Evolutionary conservation across 495 filamentous ascomycete species (phyloP).

Genomic region (Cercophora scortea): DNA sequence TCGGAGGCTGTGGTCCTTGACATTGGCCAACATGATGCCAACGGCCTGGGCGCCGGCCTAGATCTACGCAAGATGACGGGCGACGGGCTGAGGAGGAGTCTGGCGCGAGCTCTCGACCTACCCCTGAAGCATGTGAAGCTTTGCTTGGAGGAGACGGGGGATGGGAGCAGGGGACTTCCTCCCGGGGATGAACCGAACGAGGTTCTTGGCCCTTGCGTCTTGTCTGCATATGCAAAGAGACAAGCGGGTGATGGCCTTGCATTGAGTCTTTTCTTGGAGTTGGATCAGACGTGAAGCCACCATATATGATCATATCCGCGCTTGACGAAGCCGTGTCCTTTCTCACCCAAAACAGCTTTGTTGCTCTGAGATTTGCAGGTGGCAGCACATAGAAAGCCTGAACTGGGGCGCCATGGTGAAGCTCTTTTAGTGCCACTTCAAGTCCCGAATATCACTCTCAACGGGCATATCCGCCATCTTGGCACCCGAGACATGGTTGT

Average conservation of each 20-base stretch:
- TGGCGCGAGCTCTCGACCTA: slow-evolving; percentile 2
- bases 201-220: slow-evolving; percentile 2
- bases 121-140: slow-evolving; percentile 8
- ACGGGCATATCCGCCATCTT: too few species aligned
- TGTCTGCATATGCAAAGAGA: slow-evolving; percentile 13
- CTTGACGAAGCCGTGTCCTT: too few species aligned
- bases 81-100: background rate
- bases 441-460: too few species aligned
- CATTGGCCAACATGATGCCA: too few species aligned
- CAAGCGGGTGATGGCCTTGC: slow-evolving; percentile 7
- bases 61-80: slow-evolving; percentile 4
- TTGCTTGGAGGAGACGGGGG: background rate
- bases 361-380: too few species aligned
- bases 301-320: too few species aligned
- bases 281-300: background rate
- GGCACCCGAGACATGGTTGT: too few species aligned
- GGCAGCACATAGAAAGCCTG: too few species aligned
- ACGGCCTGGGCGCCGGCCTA: background rate
- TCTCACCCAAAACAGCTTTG: too few species aligned
- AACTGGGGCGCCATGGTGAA: too few species aligned
- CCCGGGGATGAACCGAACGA: background rate
- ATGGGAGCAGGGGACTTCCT: background rate
- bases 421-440: too few species aligned
- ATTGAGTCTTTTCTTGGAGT: slow-evolving; percentile 5
- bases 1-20: too few species aligned